Percentiles rank a stretch among this genome's conserved stretches.
Conservation (phyloP, 768 basidiomycete species). For the Naganishia onofrii region DNA sequence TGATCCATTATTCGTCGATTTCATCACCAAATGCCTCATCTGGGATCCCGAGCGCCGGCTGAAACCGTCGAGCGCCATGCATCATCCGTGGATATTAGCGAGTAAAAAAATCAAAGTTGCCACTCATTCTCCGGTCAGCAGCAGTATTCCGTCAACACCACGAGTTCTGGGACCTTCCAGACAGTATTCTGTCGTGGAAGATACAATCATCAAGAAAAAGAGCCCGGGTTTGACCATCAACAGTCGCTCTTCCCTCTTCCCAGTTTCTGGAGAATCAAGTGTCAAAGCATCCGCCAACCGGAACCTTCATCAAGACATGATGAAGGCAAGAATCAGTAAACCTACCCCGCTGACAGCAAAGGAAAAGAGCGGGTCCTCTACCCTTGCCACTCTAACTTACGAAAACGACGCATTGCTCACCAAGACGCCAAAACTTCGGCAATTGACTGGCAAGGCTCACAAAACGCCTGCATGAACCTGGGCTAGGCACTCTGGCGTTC, state of each 20-base stretch:
- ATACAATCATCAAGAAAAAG: conserved; percentile 1
- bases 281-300: not conserved
- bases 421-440: not conserved
- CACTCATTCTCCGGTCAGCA: not conserved
- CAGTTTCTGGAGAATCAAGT: not conserved
- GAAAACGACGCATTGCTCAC: not conserved
- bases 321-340: conserved; percentile 18
- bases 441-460: conserved; percentile 12
- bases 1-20: conserved; percentile 94
- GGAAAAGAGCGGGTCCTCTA: not conserved
- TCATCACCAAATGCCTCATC: conserved; percentile 90
- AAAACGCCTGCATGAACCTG: not conserved
- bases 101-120: conserved; percentile 51
- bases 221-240: not conserved
- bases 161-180: conserved; percentile 2
- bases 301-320: conserved; percentile 10
- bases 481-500: not conserved
- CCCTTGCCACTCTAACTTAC: not conserved
- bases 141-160: not conserved
- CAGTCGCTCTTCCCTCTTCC: not conserved
- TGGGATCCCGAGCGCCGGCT: conserved; percentile 97
- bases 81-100: conserved; percentile 80
- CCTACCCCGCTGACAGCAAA: conserved; percentile 2
- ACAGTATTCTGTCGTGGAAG: not conserved
- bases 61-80: conserved; percentile 86